Evolutionary conservation across 208 protist species (phyloP).

Genomic region (Wallacemonas sp.): DNA sequence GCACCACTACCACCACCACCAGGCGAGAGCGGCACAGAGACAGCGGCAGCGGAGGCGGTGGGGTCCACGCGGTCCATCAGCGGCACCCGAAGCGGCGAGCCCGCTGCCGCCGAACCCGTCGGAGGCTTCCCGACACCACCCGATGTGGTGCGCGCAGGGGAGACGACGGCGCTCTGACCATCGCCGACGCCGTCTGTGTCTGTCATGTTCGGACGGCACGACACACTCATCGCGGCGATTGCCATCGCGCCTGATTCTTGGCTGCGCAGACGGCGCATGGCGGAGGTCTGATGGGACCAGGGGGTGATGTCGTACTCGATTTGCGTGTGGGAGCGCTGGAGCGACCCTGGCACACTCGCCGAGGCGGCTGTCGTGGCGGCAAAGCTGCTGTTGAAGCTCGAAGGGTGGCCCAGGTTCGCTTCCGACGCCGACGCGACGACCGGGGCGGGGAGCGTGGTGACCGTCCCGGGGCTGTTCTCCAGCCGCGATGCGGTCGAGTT

Average conservation of each 20-base stretch:
- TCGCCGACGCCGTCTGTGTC: not conserved
- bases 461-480: not conserved
- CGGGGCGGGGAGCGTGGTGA: not conserved
- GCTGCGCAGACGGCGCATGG: slow-evolving; percentile 36
- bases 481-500: not conserved
- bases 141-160: not conserved
- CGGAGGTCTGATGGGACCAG: slow-evolving; percentile 36
- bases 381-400: slow-evolving; percentile 17
- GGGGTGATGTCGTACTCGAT: slow-evolving; percentile 46
- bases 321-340: slow-evolving; percentile 25
- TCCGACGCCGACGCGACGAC: not conserved
- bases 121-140: not conserved
- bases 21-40: not conserved
- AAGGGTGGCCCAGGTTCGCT: not conserved
- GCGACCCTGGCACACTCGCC: slow-evolving; percentile 2
- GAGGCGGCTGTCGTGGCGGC: not conserved
- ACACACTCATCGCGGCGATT: not conserved
- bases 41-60: not conserved
- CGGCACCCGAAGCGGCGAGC: not conserved
- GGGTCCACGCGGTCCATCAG: slow-evolving; percentile 13
- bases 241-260: slow-evolving; percentile 17
- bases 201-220: not conserved
- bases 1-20: not conserved
- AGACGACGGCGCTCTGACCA: not conserved
- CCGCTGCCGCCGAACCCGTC: not conserved